These are phyloP conservation scores for Cercospora zeae-maydis DNA, from an alignment of 2,329 filamentous ascomycete genomes.

Conservation along the genomic window DNA sequence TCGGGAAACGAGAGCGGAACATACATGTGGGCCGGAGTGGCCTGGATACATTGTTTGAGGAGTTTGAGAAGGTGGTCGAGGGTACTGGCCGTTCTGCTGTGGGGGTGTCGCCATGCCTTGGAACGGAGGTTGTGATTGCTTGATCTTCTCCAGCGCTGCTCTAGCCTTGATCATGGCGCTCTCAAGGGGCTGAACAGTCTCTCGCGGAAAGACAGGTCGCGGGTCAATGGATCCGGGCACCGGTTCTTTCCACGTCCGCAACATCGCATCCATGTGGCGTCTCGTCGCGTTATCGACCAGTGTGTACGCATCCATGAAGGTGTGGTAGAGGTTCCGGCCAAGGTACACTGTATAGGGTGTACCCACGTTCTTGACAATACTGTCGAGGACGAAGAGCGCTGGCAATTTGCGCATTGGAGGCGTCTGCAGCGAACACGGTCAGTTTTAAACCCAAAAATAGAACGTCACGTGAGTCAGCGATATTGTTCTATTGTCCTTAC, in stretches of 20 bases:
- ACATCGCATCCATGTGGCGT: slow-evolving; percentile 92
- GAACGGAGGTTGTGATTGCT: slow-evolving; percentile 55
- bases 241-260: slow-evolving; percentile 96
- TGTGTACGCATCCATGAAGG: slow-evolving; percentile 94
- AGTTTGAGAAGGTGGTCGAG: slow-evolving; percentile 32
- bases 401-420: slow-evolving; percentile 86
- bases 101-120: slow-evolving; percentile 74
- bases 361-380: slow-evolving; percentile 96
- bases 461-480: slow-evolving; percentile 21
- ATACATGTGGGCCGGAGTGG: slow-evolving; percentile 39
- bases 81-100: slow-evolving; percentile 44
- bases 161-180: slow-evolving; percentile 85
- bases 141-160: slow-evolving; percentile 59
- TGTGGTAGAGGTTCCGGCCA: slow-evolving; percentile 83
- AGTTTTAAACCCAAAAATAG: slow-evolving; percentile 34
- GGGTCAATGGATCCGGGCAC: slow-evolving; percentile 89
- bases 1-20: neutral
- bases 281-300: slow-evolving; percentile 79
- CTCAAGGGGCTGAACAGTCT: slow-evolving; percentile 87
- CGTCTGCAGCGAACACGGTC: slow-evolving; percentile 56
- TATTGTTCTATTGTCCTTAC: slow-evolving; percentile 56
- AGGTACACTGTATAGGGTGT: slow-evolving; percentile 96
- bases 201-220: slow-evolving; percentile 84
- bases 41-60: slow-evolving; percentile 36
- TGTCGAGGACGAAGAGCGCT: slow-evolving; percentile 96